Evolutionary conservation across 73 alveolate species (phyloP).

Genomic region (Paramecium biaurelia): DNA sequence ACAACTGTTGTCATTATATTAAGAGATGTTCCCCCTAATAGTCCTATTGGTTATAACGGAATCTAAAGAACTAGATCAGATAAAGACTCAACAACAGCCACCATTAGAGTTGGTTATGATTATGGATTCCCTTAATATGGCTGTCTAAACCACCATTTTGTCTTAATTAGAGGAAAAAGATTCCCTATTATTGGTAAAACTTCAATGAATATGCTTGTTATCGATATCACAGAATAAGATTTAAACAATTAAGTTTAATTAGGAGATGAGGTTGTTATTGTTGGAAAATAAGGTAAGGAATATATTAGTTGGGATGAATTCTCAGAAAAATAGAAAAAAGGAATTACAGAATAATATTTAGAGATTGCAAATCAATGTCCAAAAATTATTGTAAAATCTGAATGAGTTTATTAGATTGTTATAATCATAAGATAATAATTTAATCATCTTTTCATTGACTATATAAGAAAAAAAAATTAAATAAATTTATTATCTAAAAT

Average conservation of each 20-base stretch:
- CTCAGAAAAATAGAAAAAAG: not conserved
- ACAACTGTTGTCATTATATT: not conserved
- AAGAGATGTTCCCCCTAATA: not conserved
- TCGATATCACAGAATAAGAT: not conserved
- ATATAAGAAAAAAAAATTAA: no score
- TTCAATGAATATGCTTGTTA: not conserved
- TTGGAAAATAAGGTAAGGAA: not conserved
- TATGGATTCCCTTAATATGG: conserved; percentile 28
- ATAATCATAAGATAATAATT: no score
- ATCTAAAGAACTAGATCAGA: not conserved
- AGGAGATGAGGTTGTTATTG: conserved; percentile 2
- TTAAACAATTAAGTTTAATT: not conserved
- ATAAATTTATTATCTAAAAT: no score
- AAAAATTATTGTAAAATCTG: not conserved
- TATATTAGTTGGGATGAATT: not conserved
- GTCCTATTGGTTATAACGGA: not conserved
- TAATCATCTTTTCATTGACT: no score
- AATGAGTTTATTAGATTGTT: not conserved
- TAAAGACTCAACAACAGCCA: not conserved
- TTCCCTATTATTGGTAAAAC: not conserved
- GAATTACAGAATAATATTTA: not conserved
- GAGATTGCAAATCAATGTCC: not conserved
- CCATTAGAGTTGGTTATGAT: conserved; percentile 16
- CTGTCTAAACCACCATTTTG: not conserved
- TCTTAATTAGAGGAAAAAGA: not conserved